Conservation (phyloP, 108 stramenopile species). For the Fragilaria radians region DNA sequence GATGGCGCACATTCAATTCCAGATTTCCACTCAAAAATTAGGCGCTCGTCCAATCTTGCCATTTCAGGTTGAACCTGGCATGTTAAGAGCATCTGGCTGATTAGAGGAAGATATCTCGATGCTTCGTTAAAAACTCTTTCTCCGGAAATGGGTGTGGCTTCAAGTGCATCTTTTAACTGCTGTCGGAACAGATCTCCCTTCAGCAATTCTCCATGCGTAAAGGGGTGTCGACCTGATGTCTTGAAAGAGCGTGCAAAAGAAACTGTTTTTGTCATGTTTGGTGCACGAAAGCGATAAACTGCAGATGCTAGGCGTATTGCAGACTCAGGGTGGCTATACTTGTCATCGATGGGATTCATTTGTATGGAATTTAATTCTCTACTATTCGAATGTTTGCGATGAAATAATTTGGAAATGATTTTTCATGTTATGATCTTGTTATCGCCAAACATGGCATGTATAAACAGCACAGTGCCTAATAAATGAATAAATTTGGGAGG, state of each 20-base stretch:
- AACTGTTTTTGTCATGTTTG: constrained; percentile 36
- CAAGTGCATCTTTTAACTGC: constrained; percentile 28
- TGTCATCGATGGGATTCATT: too few species aligned
- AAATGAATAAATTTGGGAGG: too few species aligned
- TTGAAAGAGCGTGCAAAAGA: constrained; percentile 63
- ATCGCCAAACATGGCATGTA: too few species aligned
- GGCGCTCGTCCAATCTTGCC: constrained; percentile 61
- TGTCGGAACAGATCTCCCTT: constrained; percentile 38
- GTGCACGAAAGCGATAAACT: constrained; percentile 67
- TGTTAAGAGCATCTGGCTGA: constrained; percentile 71
- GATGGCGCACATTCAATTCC: constrained; percentile 56
- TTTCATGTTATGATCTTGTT: too few species aligned
- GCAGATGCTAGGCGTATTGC: constrained; percentile 73
- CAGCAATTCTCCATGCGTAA: constrained; percentile 30
- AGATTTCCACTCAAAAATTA: constrained; percentile 57
- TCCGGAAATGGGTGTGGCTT: constrained; percentile 26
- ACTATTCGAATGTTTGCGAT: too few species aligned
- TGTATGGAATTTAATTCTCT: too few species aligned
- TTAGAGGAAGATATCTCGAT: constrained; percentile 43
- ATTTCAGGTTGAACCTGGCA: constrained; percentile 82
- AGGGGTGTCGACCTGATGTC: constrained; percentile 32
- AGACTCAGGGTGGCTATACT: constrained; percentile 62
- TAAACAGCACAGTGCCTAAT: too few species aligned
- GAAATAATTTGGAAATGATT: too few species aligned
- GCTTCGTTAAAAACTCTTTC: constrained; percentile 47